Conservation (phyloP, 2,329 filamentous ascomycete genomes). For the Aspergillus caelatus region DNA sequence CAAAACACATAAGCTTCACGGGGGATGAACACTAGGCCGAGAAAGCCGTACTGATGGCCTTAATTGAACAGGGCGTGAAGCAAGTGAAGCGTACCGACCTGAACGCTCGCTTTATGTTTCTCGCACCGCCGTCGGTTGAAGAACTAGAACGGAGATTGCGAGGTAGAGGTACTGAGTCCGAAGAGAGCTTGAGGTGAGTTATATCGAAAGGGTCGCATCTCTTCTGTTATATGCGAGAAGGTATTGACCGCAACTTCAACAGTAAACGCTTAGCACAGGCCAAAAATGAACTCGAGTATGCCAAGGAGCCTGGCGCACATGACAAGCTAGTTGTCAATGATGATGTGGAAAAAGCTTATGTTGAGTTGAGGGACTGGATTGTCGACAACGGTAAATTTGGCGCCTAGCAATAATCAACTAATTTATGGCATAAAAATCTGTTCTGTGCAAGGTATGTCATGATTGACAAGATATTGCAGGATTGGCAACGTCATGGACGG, state of each 20-base stretch:
- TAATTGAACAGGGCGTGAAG: constrained; percentile 71
- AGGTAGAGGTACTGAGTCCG: constrained; percentile 75
- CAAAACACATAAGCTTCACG: background rate
- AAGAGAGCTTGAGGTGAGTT: constrained; percentile 60
- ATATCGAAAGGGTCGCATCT: background rate
- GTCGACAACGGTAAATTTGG: constrained; percentile 45
- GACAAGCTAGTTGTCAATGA: constrained; percentile 70
- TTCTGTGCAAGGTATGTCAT: background rate
- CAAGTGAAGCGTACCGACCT: constrained; percentile 80
- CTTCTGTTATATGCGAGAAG: background rate
- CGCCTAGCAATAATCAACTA: constrained; percentile 23
- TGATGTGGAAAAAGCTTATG: constrained; percentile 61
- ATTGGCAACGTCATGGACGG: background rate
- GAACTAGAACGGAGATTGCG: constrained; percentile 74
- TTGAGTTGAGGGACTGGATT: constrained; percentile 56
- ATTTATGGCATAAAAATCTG: background rate
- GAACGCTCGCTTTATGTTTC: constrained; percentile 79
- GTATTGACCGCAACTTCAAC: background rate
- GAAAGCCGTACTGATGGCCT: constrained; percentile 6
- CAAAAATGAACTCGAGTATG: constrained; percentile 72
- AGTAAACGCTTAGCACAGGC: constrained; percentile 70
- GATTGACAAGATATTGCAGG: background rate
- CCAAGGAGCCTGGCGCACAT: constrained; percentile 67
- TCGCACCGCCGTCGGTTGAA: constrained; percentile 76
- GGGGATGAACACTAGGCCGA: background rate